Evolutionary conservation across 176 grass and related monocot genomes (phyloP).

Genomic region (Typha latifolia): DNA sequence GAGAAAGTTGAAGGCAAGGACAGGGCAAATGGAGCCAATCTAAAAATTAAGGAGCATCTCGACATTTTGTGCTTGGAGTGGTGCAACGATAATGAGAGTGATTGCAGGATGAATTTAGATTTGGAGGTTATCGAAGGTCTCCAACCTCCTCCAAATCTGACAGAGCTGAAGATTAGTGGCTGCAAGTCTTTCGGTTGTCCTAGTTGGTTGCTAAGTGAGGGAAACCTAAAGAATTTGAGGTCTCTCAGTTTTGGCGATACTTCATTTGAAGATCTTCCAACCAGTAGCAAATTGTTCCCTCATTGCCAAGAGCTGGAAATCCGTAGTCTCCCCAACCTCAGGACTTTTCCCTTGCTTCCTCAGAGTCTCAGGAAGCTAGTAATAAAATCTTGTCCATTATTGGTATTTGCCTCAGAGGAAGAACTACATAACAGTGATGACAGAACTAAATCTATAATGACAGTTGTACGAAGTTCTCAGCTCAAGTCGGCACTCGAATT

Average conservation of each 20-base stretch:
- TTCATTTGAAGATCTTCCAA: too few relatives aligned
- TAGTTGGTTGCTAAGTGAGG: neutral
- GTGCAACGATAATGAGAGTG: slow-evolving; percentile 2
- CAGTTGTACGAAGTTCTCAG: too few relatives aligned
- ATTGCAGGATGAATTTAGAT: neutral
- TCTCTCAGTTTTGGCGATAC: too few relatives aligned
- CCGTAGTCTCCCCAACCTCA: neutral
- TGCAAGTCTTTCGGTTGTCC: slow-evolving; percentile 9
- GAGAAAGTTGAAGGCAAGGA: slow-evolving; percentile 12
- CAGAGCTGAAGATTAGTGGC: slow-evolving; percentile 3
- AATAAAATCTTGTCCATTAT: neutral
- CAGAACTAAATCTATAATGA: neutral
- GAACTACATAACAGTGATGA: neutral
- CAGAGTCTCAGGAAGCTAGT: neutral
- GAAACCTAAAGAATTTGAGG: neutral
- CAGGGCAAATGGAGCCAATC: slow-evolving; percentile 9
- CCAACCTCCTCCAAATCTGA: slow-evolving; percentile 15
- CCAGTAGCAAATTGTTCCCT: too few relatives aligned
- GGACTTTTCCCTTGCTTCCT: neutral
- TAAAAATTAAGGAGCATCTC: slow-evolving; percentile 19
- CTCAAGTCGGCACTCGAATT: too few relatives aligned
- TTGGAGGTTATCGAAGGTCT: slow-evolving; percentile 17
- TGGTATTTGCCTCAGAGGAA: neutral
- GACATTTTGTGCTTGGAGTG: slow-evolving; percentile 4
- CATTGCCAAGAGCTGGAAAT: too few relatives aligned